Conservation (phyloP, 192 early-diverging fungal species). For the Funneliformis mosseae region DNA sequence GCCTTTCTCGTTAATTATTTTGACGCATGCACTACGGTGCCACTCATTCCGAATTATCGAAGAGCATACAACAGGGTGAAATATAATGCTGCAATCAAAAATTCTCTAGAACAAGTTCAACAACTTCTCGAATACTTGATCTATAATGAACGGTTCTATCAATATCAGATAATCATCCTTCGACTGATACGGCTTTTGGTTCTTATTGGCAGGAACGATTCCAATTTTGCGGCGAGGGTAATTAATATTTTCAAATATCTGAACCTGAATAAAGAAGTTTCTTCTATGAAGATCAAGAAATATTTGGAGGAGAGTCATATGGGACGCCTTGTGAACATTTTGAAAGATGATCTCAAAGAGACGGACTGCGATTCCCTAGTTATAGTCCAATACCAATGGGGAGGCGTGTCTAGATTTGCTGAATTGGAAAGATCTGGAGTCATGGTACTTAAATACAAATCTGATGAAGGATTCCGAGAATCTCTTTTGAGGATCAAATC, state of each 20-base stretch:
- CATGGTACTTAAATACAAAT: conserved; percentile 1
- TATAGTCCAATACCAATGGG: neutral
- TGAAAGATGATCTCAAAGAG: neutral
- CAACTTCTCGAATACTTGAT: neutral
- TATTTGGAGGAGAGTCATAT: neutral
- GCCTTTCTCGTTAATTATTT: conserved; percentile 16
- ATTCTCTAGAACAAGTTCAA: neutral
- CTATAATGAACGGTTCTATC: neutral
- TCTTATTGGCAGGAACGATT: conserved; percentile 23
- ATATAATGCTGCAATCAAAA: neutral
- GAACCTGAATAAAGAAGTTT: neutral
- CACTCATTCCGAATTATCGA: neutral
- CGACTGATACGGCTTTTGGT: conserved; percentile 13
- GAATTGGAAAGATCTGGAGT: neutral
- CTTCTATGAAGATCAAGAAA: neutral
- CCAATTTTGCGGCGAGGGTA: neutral
- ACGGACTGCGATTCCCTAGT: conserved; percentile 22
- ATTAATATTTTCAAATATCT: conserved; percentile 14
- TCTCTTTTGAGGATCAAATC: neutral
- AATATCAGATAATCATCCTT: neutral
- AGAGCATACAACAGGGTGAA: neutral
- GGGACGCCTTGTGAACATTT: neutral
- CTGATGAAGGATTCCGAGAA: neutral
- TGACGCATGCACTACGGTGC: neutral
- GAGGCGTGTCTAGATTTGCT: neutral